phyloP scores from a whole-genome alignment of 768 basidiomycete species.

The Scleroderma bovista region DNA sequence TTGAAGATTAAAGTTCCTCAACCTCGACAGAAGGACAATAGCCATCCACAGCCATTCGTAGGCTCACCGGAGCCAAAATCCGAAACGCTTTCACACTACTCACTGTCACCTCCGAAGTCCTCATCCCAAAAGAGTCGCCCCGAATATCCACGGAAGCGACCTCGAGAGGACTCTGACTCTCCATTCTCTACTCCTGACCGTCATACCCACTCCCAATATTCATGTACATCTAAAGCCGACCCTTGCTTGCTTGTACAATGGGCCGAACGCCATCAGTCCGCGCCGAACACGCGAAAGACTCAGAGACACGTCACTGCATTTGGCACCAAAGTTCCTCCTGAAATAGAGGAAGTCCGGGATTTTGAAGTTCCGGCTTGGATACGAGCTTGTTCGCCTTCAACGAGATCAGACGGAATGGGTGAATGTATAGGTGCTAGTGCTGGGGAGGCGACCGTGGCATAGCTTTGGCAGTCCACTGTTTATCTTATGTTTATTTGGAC shows the following conservation, averaged over 20 bases:
- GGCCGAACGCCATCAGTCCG: conserved; percentile 43
- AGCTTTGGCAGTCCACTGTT: conserved; percentile 7
- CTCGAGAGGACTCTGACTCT: conserved; percentile 18
- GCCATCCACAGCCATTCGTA: conserved; percentile 4
- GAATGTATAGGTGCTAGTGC: conserved; percentile 4
- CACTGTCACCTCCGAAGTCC: conserved; percentile 20
- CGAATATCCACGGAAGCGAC: conserved; percentile 24
- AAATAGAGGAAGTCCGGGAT: conserved; percentile 43
- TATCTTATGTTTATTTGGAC: conserved; percentile 29
- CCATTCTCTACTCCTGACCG: conserved; percentile 21
- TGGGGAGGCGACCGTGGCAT: background rate
- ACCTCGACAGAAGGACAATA: conserved; percentile 15
- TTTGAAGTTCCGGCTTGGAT: conserved; percentile 58
- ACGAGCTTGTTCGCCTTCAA: conserved; percentile 17
- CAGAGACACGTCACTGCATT: conserved; percentile 54
- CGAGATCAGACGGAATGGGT: conserved; percentile 3
- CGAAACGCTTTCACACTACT: conserved; percentile 4
- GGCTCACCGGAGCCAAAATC: conserved; percentile 16
- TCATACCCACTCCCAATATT: conserved; percentile 6
- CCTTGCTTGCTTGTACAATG: conserved; percentile 41
- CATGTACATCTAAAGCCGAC: conserved; percentile 15
- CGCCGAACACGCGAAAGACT: conserved; percentile 42
- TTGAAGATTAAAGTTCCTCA: conserved; percentile 32
- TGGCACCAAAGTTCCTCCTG: conserved; percentile 50
- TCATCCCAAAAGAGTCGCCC: conserved; percentile 23